Conservation (phyloP, 371 early-diverging fungal species). For the Mucor piriformis region DNA sequence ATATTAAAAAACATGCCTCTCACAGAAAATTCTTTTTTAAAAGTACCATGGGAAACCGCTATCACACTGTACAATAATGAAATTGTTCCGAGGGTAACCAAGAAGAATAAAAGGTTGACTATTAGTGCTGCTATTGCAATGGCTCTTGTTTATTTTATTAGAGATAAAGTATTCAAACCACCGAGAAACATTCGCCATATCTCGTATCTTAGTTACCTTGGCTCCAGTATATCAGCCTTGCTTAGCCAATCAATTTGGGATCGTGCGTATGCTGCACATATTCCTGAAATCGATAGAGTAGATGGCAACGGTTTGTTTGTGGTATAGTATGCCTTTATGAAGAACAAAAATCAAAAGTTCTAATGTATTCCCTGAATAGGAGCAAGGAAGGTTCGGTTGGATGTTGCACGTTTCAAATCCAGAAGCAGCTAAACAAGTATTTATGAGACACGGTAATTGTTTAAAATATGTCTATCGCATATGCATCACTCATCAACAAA, state of each 20-base stretch:
- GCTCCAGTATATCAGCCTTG: not conserved
- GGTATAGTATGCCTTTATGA: not conserved
- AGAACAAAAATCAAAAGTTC: not conserved
- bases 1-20: not conserved
- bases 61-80: not conserved
- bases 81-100: conserved; percentile 1
- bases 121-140: conserved; percentile 6
- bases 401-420: conserved; percentile 34
- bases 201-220: conserved; percentile 12
- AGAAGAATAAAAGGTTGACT: conserved; percentile 7
- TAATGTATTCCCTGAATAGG: not conserved
- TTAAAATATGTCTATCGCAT: no score
- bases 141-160: conserved; percentile 1
- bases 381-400: conserved; percentile 22
- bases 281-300: conserved; percentile 1
- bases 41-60: not conserved
- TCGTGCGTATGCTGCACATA: not conserved
- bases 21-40: not conserved
- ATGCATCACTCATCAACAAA: no score
- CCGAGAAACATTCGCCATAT: conserved; percentile 30
- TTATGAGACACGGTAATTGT: conserved; percentile 31
- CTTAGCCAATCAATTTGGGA: not conserved
- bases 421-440: conserved; percentile 21
- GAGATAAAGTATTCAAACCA: conserved; percentile 3
- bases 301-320: conserved; percentile 11